Evolutionary conservation across 1,284 basidiomycete species (phyloP).

Genomic region (Rhodotorula sp.): DNA sequence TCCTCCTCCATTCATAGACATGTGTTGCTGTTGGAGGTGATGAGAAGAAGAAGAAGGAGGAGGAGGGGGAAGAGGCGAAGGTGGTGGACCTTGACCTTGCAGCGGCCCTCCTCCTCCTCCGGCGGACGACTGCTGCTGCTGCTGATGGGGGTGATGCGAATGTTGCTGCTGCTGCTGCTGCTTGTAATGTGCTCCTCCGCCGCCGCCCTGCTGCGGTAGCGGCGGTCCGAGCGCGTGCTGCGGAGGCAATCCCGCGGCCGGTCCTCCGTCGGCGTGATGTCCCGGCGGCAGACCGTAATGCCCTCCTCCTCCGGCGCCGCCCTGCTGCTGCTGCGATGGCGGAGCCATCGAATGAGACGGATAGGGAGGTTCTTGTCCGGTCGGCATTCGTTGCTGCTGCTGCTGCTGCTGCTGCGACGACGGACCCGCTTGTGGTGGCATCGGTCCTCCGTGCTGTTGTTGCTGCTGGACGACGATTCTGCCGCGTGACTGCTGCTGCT

Average conservation of each 20-base stretch:
- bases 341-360: background rate
- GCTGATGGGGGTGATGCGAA: too few species aligned
- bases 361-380: background rate
- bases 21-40: background rate
- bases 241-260: too few species aligned
- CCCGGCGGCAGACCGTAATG: too few species aligned
- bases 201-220: too few species aligned
- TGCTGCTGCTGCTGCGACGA: constrained; percentile 1
- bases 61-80: too few species aligned
- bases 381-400: background rate
- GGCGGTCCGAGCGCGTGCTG: too few species aligned
- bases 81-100: too few species aligned
- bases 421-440: constrained; percentile 5
- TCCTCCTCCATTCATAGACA: background rate
- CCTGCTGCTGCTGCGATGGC: background rate
- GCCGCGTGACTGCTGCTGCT: background rate
- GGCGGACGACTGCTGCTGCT: too few species aligned
- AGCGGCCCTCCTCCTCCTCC: too few species aligned
- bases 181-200: background rate
- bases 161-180: background rate
- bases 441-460: constrained; percentile 10
- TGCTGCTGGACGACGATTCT: constrained; percentile 10
- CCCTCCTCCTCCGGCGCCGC: too few species aligned
- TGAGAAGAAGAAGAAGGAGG: background rate
- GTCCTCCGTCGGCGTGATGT: too few species aligned